Base-by-base conservation (phyloP, 495 filamentous ascomycete genomes). In the Xylaria castorea region DNA sequence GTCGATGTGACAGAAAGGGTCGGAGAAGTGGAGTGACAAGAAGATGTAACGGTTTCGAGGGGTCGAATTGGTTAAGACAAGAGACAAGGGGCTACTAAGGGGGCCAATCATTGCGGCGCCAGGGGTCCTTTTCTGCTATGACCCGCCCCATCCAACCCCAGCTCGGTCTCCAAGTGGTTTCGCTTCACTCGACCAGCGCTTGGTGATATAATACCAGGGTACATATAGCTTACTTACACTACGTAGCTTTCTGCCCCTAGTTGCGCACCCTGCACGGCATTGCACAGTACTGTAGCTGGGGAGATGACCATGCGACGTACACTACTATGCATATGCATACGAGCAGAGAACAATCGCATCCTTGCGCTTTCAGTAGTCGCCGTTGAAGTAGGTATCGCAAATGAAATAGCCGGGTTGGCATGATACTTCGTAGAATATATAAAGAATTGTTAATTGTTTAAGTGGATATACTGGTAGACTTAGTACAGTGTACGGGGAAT, bases 1-100 rank as follows among this genome's bases (percentile, higher is more conserved):
- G 60, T 72, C 61, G 77, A 77, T 79, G 77, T 71, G 71, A 79
- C 77, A 57, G 71, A 72, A 74, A 40, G 55, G 65, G 73, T 71
- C 74, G 75, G 73, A 75, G 73, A 73, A 51, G 58, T 62, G 42
- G 58, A 25, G 27, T 18, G 30, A 64, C 16, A 1, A 62, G 20
- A 34, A 50, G 55, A 68, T 68, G 73, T 51, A 50, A 46, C 68
- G 64, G 77, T 77, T 78, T 77, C 73, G 73, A 78, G 73, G 71
- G 57, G 64, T 42, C 65, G 71, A 30, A 55, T 42, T 55, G 48
- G 66, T 57, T 30, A 69, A 74, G 69, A 78, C 72, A 61, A 70
- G 71, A 40, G 66, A 57, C 64, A 30, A 38, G 64, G 64, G 64
- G 25, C 1, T 34, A 2, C 5, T 36, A 38, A 9, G 18, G 34